Base-by-base conservation (phyloP, 176 grass and related monocot genomes). In the Cenchrus fungigraminus region DNA sequence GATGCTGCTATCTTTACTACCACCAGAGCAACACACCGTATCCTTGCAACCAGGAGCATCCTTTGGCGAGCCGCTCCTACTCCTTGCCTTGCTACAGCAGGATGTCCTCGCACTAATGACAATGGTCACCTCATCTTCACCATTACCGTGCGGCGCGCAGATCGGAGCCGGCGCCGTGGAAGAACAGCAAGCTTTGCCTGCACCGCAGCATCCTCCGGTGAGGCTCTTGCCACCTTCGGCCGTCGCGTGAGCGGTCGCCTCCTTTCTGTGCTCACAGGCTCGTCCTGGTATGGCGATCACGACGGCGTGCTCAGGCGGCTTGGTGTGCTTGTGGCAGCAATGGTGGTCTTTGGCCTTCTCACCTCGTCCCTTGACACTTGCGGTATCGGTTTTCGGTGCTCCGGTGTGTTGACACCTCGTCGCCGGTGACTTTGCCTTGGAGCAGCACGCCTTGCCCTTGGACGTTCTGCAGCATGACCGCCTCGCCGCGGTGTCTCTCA, bases 261-360 rank as follows among this genome's bases (percentile, higher is more conserved):
- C 77, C 50, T 76, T 65, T 22, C 22, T 19, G 4, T 52, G 17
- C 12, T 76, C 32, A 2, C 8, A 9, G 0, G 71, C 11, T 8
- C 6, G 70, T 16, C 45, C 12, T 6, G 15, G 63, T 8, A 89
- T 75, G 71, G 61, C 22, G 55, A 89, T 82, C 32, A 68, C 71
- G 2, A 86, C 65, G 32, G 64, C 34, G 78, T 76, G 16, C n/a
- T 86, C 64, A 0, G 20, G 14, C 2, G 53, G 15, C 44, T 25
- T 68, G 71, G 10, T 71, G 17, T 29, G 53, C n/a, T 85, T 76
- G 6, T 61, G 45, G 51, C 78, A 77, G 54, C 83, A 76, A 3
- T 61, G 43, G 8, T 63, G 22, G 11, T 19, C 61, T 5, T 68
- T 74, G 8, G 28, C 22, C 16, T 34, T 19, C 8, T 68, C 82